These are phyloP conservation scores for Yamagishiella unicocca DNA, from an alignment of 139 green algal genomes.

Conservation along the genomic window DNA sequence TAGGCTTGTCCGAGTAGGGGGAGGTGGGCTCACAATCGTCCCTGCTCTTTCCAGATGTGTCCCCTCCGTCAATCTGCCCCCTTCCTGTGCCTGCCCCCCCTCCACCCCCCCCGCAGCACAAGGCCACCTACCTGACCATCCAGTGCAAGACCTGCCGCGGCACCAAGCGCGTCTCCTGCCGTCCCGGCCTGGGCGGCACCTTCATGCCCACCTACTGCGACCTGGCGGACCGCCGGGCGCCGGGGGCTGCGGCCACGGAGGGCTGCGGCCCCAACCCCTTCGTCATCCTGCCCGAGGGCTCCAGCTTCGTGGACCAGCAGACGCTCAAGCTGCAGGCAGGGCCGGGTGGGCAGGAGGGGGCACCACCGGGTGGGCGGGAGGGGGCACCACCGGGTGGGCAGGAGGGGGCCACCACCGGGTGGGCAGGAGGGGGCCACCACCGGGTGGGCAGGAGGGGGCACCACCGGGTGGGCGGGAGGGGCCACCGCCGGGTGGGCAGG, in stretches of 20 bases:
- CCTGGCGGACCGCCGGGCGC: slow-evolving; percentile 13
- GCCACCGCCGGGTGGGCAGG: too few relatives aligned
- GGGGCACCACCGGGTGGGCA: too few relatives aligned
- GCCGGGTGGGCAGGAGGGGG: too few relatives aligned
- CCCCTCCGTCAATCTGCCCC: too few relatives aligned
- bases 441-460: too few relatives aligned
- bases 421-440: too few relatives aligned
- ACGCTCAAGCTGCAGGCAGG: slow-evolving; percentile 93
- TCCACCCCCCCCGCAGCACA: slow-evolving; percentile 84
- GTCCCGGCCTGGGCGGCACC: slow-evolving; percentile 87
- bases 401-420: too few relatives aligned
- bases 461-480: too few relatives aligned
- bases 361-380: too few relatives aligned
- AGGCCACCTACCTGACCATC: slow-evolving; percentile 92
- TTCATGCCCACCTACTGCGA: slow-evolving; percentile 77
- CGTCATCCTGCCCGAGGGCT: slow-evolving; percentile 83
- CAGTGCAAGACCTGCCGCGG: slow-evolving; percentile 91
- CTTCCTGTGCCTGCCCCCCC: neutral
- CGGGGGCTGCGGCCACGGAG: slow-evolving; percentile 44
- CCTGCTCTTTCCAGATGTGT: too few relatives aligned
- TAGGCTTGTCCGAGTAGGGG: too few relatives aligned
- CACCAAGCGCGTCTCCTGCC: slow-evolving; percentile 76
- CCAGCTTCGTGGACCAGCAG: slow-evolving; percentile 96
- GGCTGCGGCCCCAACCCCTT: slow-evolving; percentile 89
- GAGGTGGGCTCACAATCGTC: too few relatives aligned